Base-by-base conservation (phyloP, 2,329 filamentous ascomycete genomes). In the Phyllosticta citriasiana region DNA sequence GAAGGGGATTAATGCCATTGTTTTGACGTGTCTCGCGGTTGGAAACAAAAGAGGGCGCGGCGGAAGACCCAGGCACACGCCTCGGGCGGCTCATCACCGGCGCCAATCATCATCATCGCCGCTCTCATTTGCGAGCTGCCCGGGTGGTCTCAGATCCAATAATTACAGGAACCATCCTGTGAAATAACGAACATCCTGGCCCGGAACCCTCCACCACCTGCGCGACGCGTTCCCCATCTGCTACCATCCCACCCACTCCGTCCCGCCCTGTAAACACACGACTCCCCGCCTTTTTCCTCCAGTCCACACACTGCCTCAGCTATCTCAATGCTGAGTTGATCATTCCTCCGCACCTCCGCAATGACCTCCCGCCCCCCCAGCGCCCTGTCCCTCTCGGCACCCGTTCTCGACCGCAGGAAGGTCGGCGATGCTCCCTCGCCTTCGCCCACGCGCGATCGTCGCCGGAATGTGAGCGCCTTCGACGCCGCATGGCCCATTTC, bases 311-410 rank as follows among this genome's bases (percentile, higher is more conserved):
- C 19, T 22, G 19, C 19, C 19, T 22, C 33, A 40, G 33, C 40
- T 47, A 6, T 8, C 40, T 47, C 40, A 47, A 60, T 60, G 58
- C 55, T 24, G 35, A 60, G 53, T 60, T 60, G 53, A 54, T 60
- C 53, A 51, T 50, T 47, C 53, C 53, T 54, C 65, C 12, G 19
- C 19, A 22, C 19, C 19, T 63, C 66, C 54, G 66, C 61, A 60
- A 74, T 57, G 73, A 73, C 57, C 63, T 64, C 60, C 67, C 70
- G 53, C 65, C 73, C 24, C 71, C 71, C 66, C 68, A 74, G 50
- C 63, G 55, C 55, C 55, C 60, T 62, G 35, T 57, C 55, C 33
- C 56, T 62, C 53, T 57, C 60, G 25, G 47, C 60, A 25, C 60
- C 60, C 55, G 50, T 62, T 30, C 52, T 58, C 55, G 55, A 62